Evolutionary conservation across 1,139 yeast genomes (phyloP), one percentile per base, ranked within the genome.

Genomic region (Blastobotrys ciferrii): DNA sequence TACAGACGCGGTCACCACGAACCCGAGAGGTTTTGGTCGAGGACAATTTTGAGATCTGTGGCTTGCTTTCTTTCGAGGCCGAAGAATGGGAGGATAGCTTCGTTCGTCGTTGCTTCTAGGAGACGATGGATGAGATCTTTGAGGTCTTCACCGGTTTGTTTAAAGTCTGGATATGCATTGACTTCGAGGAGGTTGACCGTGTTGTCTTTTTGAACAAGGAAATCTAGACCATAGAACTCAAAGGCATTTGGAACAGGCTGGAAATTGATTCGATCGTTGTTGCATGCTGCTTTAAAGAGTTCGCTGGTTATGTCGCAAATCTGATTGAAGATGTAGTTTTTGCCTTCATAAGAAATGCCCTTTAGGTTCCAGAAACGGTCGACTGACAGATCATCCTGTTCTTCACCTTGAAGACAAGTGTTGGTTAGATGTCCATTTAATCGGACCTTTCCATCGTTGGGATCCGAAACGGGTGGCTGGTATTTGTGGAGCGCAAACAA

Each of bases 101-200:
- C 51, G 11, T 52, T 54, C 7, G 59, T 58, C 0, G 66, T 61
- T 6, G 60, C 59, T 11, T 53, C 52, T 37, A 71, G 61, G 30
- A 71, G 52, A 2, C 63, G 65, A 25, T 58, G 56, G 28, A 92
- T 87, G 23, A 91, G 61, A 1, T 61, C 71, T 61, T 84, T 85
- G 59, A 92, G 73, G 4, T 77, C 83, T 15, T 71, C 78, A 11
- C 98, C 98, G 0, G 98, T 92, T 67, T 92, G 98, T 63, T 89
- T 89, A 69, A 92, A 92, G 64, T 92, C 98, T 0, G 98, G 98
- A 63, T 85, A 92, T 7, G 98, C 84, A 63, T 92, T 92, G 42
- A 89, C 87, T 65, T 92, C 98, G 35, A 92, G 70, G 38, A 92
- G 66, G 42, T 73, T 73, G 2, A 86, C 92, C 7, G 72, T 62